A percentile compares a stretch with the other conserved stretches of the same genome.
Evolutionary conservation across 352 stramenopile genomes (phyloP).

Genomic region (Globisporangium orthogonon): DNA sequence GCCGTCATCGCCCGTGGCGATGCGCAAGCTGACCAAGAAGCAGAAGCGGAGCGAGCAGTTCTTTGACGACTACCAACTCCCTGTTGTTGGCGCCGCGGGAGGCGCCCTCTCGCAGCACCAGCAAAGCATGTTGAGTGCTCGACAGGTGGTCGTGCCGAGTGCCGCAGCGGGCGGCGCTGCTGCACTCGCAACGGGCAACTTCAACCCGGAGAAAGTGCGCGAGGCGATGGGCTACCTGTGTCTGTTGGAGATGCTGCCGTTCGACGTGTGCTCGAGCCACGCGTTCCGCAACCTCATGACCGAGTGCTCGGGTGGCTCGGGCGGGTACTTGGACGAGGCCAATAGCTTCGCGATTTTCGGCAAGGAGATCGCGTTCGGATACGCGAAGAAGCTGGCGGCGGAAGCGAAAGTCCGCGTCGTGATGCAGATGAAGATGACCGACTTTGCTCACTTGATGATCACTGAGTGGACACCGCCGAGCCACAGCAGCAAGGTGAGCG

Average conservation of each 20-base stretch:
- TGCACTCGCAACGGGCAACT: slow-evolving; percentile 5
- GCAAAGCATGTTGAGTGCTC: background rate
- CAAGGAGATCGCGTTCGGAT: slow-evolving; percentile 35
- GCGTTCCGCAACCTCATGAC: slow-evolving; percentile 50
- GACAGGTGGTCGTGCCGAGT: background rate
- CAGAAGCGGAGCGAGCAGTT: slow-evolving; percentile 28
- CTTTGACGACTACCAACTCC: slow-evolving; percentile 31
- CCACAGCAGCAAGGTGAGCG: background rate
- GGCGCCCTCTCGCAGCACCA: slow-evolving; percentile 15
- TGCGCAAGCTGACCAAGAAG: slow-evolving; percentile 27
- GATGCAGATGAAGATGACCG: slow-evolving; percentile 52
- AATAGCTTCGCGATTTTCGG: slow-evolving; percentile 35
- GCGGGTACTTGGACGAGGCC: slow-evolving; percentile 28
- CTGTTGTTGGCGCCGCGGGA: background rate
- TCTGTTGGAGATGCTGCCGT: slow-evolving; percentile 61
- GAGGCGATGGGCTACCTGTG: slow-evolving; percentile 56
- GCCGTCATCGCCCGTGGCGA: background rate
- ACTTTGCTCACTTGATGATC: slow-evolving; percentile 54
- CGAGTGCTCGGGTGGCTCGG: slow-evolving; percentile 38
- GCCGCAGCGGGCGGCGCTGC: background rate
- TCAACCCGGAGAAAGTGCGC: slow-evolving; percentile 51
- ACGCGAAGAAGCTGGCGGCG: slow-evolving; percentile 47
- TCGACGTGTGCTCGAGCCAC: slow-evolving; percentile 56
- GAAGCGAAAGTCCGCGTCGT: slow-evolving; percentile 37
- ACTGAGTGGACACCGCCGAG: slow-evolving; percentile 32